Evolutionary conservation across 108 stramenopile genomes (phyloP), one percentile per base, ranked within the genome.

Genomic region (Skeletonema tropicum): DNA sequence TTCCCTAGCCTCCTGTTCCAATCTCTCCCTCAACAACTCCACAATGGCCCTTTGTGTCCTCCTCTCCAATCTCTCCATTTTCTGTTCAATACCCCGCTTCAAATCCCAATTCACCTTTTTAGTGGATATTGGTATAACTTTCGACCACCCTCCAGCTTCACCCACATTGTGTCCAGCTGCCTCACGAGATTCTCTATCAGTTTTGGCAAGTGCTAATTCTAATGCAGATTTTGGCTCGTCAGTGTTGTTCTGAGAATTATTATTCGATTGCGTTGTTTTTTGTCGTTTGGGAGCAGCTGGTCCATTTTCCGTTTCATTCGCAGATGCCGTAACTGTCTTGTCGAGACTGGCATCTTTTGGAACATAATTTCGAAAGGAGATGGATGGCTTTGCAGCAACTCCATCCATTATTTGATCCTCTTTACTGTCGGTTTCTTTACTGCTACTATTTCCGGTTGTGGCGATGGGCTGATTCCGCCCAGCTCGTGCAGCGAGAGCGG

Each of bases 101-200:
- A 95, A 79, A 89, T 95, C 94, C 89, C 87, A 88, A 76, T 95
- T 95, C 39, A 90, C 84, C 69, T 95, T 95, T 65, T 90, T 85
- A 5, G 90, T 86, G 19, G 87, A 72, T 30, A 82, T 42, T 0
- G 80, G 79, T 29, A 80, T 68, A 35, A 82, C 65, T 17, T 33
- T 49, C 11, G 64, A 65, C 73, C 80, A 74, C 6, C 74, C 62
- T 4, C 48, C 68, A 33, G 41, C 70, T 5, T 55, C 52, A 9
- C 68, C 74, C 8, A 57, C 73, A 29, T 68, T 69, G 45, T 79
- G 73, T 11, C 82, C 77, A 23, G 78, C 74, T 23, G 76, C 76
- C 59, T 72, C 70, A 0, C 84, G 85, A 38, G 80, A 62, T 57
- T 85, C 84, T 36, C 57, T 45, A 45, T 84, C 70, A 8, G 91